These are phyloP conservation scores for Pseudocercospora ulei DNA, from an alignment of 2,329 filamentous ascomycete genomes.

Conservation along the genomic window DNA sequence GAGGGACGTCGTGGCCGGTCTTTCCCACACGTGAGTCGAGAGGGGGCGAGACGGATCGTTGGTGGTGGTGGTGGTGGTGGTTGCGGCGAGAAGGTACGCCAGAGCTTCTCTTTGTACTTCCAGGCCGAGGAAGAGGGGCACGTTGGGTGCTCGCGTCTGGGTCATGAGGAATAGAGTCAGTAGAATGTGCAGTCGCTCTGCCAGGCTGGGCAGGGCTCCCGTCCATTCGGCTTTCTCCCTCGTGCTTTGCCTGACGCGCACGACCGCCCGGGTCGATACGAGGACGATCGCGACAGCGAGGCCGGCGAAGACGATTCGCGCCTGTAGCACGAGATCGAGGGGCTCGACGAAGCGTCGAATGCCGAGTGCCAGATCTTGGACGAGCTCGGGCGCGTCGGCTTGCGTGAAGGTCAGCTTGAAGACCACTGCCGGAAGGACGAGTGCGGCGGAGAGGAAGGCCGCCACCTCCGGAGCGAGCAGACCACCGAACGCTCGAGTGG, in stretches of 20 bases:
- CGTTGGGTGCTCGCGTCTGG: constrained; percentile 74
- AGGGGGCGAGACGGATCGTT: constrained; percentile 3
- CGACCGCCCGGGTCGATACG: constrained; percentile 23
- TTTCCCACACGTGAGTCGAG: background rate
- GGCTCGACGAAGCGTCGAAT: constrained; percentile 26
- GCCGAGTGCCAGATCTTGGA: constrained; percentile 41
- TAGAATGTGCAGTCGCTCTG: constrained; percentile 50
- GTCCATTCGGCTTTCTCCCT: constrained; percentile 8
- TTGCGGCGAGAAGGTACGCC: constrained; percentile 16
- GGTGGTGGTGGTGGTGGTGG: background rate
- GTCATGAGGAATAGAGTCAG: constrained; percentile 72
- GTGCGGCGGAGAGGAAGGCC: constrained; percentile 33
- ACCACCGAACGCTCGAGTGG: constrained; percentile 27
- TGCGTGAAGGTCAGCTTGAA: constrained; percentile 88
- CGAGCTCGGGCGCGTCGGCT: constrained; percentile 69
- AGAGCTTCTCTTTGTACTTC: constrained; percentile 44
- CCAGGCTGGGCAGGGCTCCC: constrained; percentile 23
- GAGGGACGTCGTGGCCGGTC: constrained; percentile 31
- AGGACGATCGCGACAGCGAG: constrained; percentile 31
- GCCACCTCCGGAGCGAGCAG: constrained; percentile 27
- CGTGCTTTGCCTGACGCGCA: constrained; percentile 16
- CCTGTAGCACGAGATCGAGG: constrained; percentile 33
- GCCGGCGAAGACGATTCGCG: constrained; percentile 35
- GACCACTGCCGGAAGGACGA: constrained; percentile 53
- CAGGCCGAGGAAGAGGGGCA: constrained; percentile 73